phyloP scores from a whole-genome alignment of 768 basidiomycete species.

The Termitomyces sp. region DNA sequence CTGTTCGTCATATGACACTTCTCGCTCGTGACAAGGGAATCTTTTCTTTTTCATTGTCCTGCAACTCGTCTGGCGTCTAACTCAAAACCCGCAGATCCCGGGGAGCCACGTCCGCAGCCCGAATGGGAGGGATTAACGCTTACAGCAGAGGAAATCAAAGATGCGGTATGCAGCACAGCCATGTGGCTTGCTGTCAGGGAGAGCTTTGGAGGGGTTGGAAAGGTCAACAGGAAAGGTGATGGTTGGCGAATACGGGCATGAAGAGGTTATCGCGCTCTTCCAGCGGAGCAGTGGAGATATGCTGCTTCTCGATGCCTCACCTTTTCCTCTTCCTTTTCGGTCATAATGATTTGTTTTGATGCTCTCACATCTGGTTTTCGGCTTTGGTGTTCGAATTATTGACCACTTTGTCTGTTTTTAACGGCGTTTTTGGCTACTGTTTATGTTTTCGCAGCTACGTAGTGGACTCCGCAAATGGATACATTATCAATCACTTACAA shows the following conservation, averaged over 20 bases:
- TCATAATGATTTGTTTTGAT: background rate
- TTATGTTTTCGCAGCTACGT: background rate
- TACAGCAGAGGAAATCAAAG: constrained; percentile 91
- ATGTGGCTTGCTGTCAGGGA: constrained; percentile 92
- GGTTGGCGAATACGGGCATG: constrained; percentile 71
- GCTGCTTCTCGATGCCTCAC: too few relatives aligned
- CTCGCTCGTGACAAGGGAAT: background rate
- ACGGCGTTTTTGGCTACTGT: background rate
- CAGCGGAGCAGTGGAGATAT: background rate
- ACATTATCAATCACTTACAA: background rate
- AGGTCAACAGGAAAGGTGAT: constrained; percentile 71
- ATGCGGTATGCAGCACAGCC: constrained; percentile 81
- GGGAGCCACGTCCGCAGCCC: background rate
- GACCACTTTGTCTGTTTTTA: background rate
- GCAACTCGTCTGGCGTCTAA: background rate
- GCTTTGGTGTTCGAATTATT: background rate
- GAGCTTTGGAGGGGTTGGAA: constrained; percentile 87
- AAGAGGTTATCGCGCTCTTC: background rate
- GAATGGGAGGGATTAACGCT: constrained; percentile 47
- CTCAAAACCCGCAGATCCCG: background rate
- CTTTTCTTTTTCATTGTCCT: background rate
- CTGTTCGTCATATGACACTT: background rate
- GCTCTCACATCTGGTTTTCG: background rate
- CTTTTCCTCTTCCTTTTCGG: too few relatives aligned
- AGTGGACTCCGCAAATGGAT: background rate